Base-by-base conservation (phyloP, 1,284 basidiomycete species). In the Sparassis latifolia region DNA sequence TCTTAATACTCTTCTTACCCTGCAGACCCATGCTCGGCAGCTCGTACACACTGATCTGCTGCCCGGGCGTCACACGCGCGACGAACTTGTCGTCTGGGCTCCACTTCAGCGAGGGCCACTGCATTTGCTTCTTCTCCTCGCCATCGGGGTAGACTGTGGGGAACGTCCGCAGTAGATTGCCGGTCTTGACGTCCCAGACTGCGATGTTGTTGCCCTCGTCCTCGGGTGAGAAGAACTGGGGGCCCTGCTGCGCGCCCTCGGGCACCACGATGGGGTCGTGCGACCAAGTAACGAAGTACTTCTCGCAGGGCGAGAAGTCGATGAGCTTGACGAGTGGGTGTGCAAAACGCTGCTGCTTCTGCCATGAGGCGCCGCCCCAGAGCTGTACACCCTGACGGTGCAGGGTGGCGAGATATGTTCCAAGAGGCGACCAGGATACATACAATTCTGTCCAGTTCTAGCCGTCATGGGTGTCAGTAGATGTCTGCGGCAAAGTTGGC, bases 151-250 rank as follows among this genome's bases (percentile, higher is more conserved):
- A 69, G 44, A 71, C 67, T n/a, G 82, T 79, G 27, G 92, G 86
- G 74, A 99, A 99, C 2, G 96, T 96, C 52, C 97, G 91, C 49
- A 99, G 81, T 33, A 98, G 80, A 60, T 90, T 81, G 33, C 92
- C 92, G 12, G 95, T 89, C 70, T 93, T 92, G 72, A 97, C 85
- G 62, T 99, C 95, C 97, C 97, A 99, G 30, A 99, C 84, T 51
- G 96, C 97, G 57, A 98, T 84, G 63, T 95, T 91, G 73, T 97
- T 95, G 39, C 96, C 97, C 72, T 97, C 94, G 68, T 99, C 97
- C 59, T 94, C 92, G 7, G 89, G 83, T 44, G 92, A 90, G 71
- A 96, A 92, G 63, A 84, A 90, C 62, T 90, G 87, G 48, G 92
- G 82, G 33, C 89, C 89, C 70, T 91, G 85, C 51, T 81, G 74